phyloP scores from a whole-genome alignment of 805 yeast genomes.

The Candida tallmaniae region DNA sequence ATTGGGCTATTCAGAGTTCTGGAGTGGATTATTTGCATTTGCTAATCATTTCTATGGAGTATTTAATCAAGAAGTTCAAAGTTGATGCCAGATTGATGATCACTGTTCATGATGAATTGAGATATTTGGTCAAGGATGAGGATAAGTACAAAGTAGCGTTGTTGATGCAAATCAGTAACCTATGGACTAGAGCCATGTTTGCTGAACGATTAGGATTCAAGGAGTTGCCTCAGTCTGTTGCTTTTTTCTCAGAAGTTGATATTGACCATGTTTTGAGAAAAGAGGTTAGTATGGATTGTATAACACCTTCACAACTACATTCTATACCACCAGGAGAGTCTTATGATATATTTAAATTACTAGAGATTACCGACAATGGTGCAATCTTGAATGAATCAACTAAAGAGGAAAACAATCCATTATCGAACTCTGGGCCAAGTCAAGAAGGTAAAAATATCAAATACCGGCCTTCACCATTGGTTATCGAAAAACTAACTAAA shows the following conservation, averaged over 20 bases:
- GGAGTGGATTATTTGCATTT: slow-evolving; percentile 96
- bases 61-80: slow-evolving; percentile 57
- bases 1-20: slow-evolving; percentile 97
- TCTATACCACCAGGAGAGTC: slow-evolving; percentile 80
- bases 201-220: slow-evolving; percentile 86
- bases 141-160: slow-evolving; percentile 76
- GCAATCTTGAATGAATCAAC: slow-evolving; percentile 7
- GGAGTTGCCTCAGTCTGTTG: slow-evolving; percentile 91
- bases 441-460: not conserved
- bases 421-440: no score
- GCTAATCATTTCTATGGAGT: slow-evolving; percentile 81
- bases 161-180: slow-evolving; percentile 80
- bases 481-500: slow-evolving; percentile 22
- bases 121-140: slow-evolving; percentile 70
- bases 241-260: slow-evolving; percentile 92
- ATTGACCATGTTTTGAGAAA: slow-evolving; percentile 84
- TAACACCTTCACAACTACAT: slow-evolving; percentile 79
- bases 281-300: slow-evolving; percentile 87
- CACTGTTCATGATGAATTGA: slow-evolving; percentile 93
- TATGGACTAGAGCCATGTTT: slow-evolving; percentile 96
- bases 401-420: not conserved
- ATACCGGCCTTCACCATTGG: slow-evolving; percentile 2
- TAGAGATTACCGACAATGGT: slow-evolving; percentile 31
- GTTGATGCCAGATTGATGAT: slow-evolving; percentile 74
- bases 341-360: slow-evolving; percentile 51